Evolutionary conservation across 1,284 basidiomycete genomes (phyloP).

Genomic region (Mycosarcoma mackinlayi): DNA sequence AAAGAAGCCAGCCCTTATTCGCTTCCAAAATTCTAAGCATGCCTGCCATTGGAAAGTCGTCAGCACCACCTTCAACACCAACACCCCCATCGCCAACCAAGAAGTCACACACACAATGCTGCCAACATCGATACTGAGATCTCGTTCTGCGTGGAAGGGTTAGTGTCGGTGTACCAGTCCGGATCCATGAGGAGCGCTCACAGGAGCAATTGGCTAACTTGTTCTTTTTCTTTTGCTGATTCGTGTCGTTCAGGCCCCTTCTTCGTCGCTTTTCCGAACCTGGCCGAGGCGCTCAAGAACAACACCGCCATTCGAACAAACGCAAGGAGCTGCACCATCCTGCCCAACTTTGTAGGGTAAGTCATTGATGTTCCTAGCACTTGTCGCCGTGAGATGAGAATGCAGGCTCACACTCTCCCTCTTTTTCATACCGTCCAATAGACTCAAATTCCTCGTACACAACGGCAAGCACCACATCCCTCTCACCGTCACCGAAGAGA

Average conservation of each 20-base stretch:
- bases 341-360: constrained; percentile 73
- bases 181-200: no score
- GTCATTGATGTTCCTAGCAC: no score
- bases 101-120: constrained; percentile 41
- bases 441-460: constrained; percentile 86
- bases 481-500: constrained; percentile 89
- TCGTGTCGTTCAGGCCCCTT: constrained; percentile 80
- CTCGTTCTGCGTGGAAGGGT: constrained; percentile 65
- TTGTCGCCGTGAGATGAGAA: no score
- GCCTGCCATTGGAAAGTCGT: no score
- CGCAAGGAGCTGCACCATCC: constrained; percentile 88
- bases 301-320: constrained; percentile 89
- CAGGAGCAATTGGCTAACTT: neutral
- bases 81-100: no score
- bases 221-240: neutral
- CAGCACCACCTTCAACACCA: constrained; percentile 6
- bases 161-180: constrained; percentile 6
- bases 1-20: neutral
- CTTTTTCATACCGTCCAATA: constrained; percentile 10
- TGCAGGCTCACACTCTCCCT: no score
- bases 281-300: constrained; percentile 83
- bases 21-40: neutral
- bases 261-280: constrained; percentile 92
- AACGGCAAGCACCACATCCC: constrained; percentile 92
- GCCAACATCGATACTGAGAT: constrained; percentile 43